A percentile compares a stretch with the other conserved stretches of the same genome.
phyloP scores from a whole-genome alignment of 768 basidiomycete species.

The button mushroom (Agaricus bisporus) region DNA sequence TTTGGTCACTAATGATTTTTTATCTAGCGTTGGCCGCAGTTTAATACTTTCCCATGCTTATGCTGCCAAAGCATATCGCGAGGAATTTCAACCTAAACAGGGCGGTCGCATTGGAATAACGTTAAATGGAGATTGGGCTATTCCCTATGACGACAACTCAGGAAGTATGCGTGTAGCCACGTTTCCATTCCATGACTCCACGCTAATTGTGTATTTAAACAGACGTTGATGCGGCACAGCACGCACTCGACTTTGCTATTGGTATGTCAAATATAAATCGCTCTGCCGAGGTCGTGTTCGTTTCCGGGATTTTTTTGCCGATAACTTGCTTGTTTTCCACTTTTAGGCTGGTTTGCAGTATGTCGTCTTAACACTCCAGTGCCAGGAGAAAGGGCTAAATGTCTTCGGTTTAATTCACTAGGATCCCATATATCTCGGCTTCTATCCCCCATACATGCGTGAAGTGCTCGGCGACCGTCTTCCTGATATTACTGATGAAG shows the following conservation, averaged over 20 bases:
- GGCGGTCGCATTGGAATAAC: slow-evolving; percentile 75
- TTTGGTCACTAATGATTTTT: slow-evolving; percentile 7
- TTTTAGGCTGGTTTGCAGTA: slow-evolving; percentile 54
- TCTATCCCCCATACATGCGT: slow-evolving; percentile 56
- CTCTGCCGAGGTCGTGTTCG: slow-evolving; percentile 18
- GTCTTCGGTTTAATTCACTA: slow-evolving; percentile 8
- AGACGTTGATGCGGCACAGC: slow-evolving; percentile 68
- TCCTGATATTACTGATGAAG: slow-evolving; percentile 50
- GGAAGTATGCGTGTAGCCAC: slow-evolving; percentile 43
- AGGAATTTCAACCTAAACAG: slow-evolving; percentile 56
- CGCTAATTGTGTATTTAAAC: background rate
- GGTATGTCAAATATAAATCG: slow-evolving; percentile 32
- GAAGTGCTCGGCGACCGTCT: slow-evolving; percentile 53
- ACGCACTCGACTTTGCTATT: slow-evolving; percentile 67
- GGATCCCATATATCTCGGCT: slow-evolving; percentile 69
- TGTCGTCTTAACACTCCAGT: slow-evolving; percentile 16
- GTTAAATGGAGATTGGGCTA: slow-evolving; percentile 69
- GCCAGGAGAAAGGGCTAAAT: slow-evolving; percentile 9
- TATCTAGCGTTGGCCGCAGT: slow-evolving; percentile 54
- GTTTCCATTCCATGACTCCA: background rate
- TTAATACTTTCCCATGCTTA: slow-evolving; percentile 66
- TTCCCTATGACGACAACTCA: slow-evolving; percentile 63
- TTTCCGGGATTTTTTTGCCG: slow-evolving; percentile 16
- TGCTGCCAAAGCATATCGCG: slow-evolving; percentile 61
- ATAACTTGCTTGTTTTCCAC: slow-evolving; percentile 17